Conservation (phyloP, 2,329 filamentous ascomycete genomes). For the Verticillium alfalfae region DNA sequence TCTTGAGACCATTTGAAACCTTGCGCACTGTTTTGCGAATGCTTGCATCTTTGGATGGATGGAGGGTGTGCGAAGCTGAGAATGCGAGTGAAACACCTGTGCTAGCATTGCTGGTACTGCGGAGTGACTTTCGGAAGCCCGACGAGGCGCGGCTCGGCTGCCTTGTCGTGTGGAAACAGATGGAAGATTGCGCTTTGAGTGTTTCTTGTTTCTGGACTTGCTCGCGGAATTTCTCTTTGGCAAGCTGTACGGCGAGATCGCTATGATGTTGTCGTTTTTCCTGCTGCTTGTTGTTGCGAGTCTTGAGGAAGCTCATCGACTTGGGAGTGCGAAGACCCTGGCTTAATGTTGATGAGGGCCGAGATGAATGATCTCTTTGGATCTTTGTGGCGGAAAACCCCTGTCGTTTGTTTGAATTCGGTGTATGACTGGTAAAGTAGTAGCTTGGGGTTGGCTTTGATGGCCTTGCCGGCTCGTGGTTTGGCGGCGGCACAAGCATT, state of each 20-base stretch:
- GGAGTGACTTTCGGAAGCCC: conserved; percentile 43
- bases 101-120: conserved; percentile 36
- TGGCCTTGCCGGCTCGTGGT: conserved; percentile 1
- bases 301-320: conserved; percentile 49
- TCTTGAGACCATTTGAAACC: conserved; percentile 56
- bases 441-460: conserved; percentile 3
- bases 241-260: conserved; percentile 27
- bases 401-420: not conserved
- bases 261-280: conserved; percentile 13
- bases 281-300: conserved; percentile 14
- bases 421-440: conserved; percentile 3
- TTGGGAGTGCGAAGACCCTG: conserved; percentile 37
- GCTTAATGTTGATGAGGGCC: not conserved
- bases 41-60: conserved; percentile 2
- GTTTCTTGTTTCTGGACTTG: conserved; percentile 26
- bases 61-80: conserved; percentile 1
- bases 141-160: conserved; percentile 24
- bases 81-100: conserved; percentile 23
- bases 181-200: conserved; percentile 34
- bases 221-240: conserved; percentile 27
- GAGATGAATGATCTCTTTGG: too few species aligned
- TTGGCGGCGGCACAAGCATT: conserved; percentile 35
- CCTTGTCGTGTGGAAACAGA: conserved; percentile 34
- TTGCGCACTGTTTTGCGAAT: conserved; percentile 52
- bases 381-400: too few species aligned